Evolutionary conservation across 805 yeast species (phyloP).

Genomic region (Wickerhamomyces ciferrii): DNA sequence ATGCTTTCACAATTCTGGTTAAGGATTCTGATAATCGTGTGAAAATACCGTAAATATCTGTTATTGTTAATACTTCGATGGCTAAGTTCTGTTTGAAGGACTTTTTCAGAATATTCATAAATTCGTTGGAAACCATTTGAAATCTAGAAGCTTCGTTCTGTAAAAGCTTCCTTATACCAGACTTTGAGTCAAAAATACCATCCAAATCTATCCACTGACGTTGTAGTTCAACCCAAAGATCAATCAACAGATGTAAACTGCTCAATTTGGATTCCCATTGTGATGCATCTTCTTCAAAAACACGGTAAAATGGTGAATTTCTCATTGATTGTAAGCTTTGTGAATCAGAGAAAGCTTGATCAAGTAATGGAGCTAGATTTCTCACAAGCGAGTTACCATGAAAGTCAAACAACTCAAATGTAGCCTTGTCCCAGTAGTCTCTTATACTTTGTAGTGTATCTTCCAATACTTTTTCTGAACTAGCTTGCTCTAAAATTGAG

Average conservation of each 20-base stretch:
- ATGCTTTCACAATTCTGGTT: slow-evolving; percentile 51
- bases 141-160: slow-evolving; percentile 71
- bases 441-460: slow-evolving; percentile 46
- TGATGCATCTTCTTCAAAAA: slow-evolving; percentile 53
- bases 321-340: slow-evolving; percentile 64
- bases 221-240: slow-evolving; percentile 79
- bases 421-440: slow-evolving; percentile 47
- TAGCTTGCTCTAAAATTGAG: slow-evolving; percentile 54
- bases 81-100: slow-evolving; percentile 44
- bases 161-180: slow-evolving; percentile 54
- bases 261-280: slow-evolving; percentile 55
- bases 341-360: slow-evolving; percentile 53
- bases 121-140: slow-evolving; percentile 55
- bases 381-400: slow-evolving; percentile 51
- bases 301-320: slow-evolving; percentile 53
- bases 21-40: slow-evolving; percentile 52
- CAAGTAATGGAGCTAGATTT: slow-evolving; percentile 63
- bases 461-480: slow-evolving; percentile 65
- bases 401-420: slow-evolving; percentile 50
- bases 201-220: slow-evolving; percentile 83
- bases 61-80: slow-evolving; percentile 47
- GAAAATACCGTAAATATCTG: slow-evolving; percentile 42
- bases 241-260: slow-evolving; percentile 44
- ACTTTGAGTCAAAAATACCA: slow-evolving; percentile 64
- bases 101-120: slow-evolving; percentile 43